Base-by-base conservation (phyloP, 1,284 basidiomycete genomes). In the Heterobasidion annosum region DNA sequence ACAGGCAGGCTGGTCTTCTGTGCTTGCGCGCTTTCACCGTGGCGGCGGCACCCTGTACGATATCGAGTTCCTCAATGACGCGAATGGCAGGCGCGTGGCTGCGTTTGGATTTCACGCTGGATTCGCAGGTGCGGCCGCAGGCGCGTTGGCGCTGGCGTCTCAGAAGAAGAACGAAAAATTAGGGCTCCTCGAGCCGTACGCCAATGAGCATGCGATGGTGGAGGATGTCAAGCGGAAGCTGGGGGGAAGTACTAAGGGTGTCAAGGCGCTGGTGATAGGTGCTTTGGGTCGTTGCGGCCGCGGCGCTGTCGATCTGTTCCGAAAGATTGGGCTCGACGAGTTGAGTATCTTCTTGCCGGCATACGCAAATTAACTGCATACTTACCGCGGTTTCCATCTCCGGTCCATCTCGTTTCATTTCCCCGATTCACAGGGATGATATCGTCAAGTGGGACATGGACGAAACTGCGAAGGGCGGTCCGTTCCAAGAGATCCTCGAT, bases 81-180 rank as follows among this genome's bases (percentile, higher is more conserved):
- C 77, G 15, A 77, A 68, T 46, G 92, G 93, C 25, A 80, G 93
- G 37, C 87, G 97, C 40, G 96, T 99, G 32, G 97, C 97, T n/a
- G 97, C 97, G 0, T 99, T 99, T 65, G 97, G 97, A 7, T 99
- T 91, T 78, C 91, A 99, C 70, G 97, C 97, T 12, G 97, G 97
- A 2, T 99, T 98, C 63, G 95, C 96, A 7, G 97, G 97, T 32
- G 94, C 97, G 5, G 97, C 96, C 2, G 91, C 93, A 0, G 95
- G 95, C 51, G 85, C 89, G 6, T 78, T 99, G 18, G 94, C 93
- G 2, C 72, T 88, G 50, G 91, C 91, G 6, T 77, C 88, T 19
- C 81, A 87, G 59, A 77, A 80, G 61, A 75, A 79, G 8, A 72
- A 79, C 25, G 18, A 32, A 59, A 71, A 73, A 15, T 73, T 95